Conservation (phyloP, 139 green algal genomes). For the Diplosphaera chodatii region DNA sequence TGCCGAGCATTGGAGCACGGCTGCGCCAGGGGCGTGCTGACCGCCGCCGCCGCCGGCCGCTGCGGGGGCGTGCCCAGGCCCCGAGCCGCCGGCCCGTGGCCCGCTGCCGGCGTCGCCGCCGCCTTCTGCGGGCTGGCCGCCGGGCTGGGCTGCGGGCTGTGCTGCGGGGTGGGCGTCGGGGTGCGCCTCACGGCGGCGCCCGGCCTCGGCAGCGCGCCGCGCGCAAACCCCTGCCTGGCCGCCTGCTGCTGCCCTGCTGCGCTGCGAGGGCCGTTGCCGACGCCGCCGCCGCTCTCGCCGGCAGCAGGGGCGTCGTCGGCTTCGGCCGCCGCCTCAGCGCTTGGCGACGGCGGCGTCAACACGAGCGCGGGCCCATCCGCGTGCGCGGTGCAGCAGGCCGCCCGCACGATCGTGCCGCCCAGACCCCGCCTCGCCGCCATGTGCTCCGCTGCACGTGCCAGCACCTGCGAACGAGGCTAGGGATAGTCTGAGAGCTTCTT, state of each 20-base stretch:
- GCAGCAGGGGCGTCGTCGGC: too few species aligned
- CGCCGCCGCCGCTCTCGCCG: too few species aligned
- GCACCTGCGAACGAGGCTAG: background rate
- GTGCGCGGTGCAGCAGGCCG: background rate
- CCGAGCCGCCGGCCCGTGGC: too few species aligned
- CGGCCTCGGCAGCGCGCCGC: too few species aligned
- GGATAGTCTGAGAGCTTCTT: too few species aligned
- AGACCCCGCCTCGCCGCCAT: background rate
- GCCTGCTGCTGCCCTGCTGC: too few species aligned
- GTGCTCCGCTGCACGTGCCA: background rate
- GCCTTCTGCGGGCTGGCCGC: constrained; percentile 2
- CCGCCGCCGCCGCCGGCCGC: too few species aligned
- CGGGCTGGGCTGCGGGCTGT: background rate
- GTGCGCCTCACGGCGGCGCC: background rate
- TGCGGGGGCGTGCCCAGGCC: background rate
- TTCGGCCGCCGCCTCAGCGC: too few species aligned
- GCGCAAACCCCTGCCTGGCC: too few species aligned
- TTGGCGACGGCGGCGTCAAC: background rate
- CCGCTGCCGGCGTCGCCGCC: background rate
- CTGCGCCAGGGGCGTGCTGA: background rate
- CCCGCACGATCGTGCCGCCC: background rate
- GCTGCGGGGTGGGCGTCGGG: too few species aligned
- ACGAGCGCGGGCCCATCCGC: background rate
- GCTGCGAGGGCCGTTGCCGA: too few species aligned
- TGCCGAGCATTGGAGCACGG: background rate